Evolutionary conservation across 2,329 filamentous ascomycete genomes (phyloP).

Genomic region (Lecanicillium sp.): DNA sequence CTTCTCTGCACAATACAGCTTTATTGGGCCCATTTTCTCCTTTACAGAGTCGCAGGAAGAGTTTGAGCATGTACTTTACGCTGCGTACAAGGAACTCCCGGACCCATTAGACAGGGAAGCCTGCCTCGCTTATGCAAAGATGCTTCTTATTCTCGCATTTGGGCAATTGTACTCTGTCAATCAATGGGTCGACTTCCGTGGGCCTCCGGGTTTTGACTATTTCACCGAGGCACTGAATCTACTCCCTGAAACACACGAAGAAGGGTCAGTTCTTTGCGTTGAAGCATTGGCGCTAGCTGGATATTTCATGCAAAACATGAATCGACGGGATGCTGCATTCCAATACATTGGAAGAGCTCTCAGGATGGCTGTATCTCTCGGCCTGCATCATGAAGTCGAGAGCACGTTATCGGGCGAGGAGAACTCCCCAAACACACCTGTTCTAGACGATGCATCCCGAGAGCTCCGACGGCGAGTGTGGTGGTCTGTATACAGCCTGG

Average conservation of each 20-base stretch:
- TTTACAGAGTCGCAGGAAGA: constrained; percentile 35
- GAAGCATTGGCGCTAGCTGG: constrained; percentile 46
- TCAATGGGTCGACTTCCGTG: constrained; percentile 42
- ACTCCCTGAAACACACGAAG: constrained; percentile 47
- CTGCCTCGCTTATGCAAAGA: constrained; percentile 42
- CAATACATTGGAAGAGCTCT: constrained; percentile 46
- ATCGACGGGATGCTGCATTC: constrained; percentile 46
- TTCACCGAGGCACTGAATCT: constrained; percentile 44
- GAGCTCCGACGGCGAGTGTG: constrained; percentile 45
- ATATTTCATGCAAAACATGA: constrained; percentile 51
- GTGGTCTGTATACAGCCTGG: constrained; percentile 51
- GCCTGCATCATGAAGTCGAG: constrained; percentile 45
- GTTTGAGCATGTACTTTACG: constrained; percentile 36
- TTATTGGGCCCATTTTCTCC: constrained; percentile 50
- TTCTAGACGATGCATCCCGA: constrained; percentile 29
- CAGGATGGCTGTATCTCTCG: constrained; percentile 49
- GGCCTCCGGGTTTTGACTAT: constrained; percentile 48
- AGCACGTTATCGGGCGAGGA: neutral
- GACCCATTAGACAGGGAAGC: constrained; percentile 35
- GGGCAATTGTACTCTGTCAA: constrained; percentile 51
- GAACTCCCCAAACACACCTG: constrained; percentile 13
- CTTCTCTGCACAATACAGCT: constrained; percentile 44
- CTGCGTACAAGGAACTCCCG: constrained; percentile 33
- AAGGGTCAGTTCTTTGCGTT: constrained; percentile 45
- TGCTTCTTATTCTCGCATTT: constrained; percentile 45